Conservation (phyloP, 2,329 filamentous ascomycete species). For the Exophiala calicioides region DNA sequence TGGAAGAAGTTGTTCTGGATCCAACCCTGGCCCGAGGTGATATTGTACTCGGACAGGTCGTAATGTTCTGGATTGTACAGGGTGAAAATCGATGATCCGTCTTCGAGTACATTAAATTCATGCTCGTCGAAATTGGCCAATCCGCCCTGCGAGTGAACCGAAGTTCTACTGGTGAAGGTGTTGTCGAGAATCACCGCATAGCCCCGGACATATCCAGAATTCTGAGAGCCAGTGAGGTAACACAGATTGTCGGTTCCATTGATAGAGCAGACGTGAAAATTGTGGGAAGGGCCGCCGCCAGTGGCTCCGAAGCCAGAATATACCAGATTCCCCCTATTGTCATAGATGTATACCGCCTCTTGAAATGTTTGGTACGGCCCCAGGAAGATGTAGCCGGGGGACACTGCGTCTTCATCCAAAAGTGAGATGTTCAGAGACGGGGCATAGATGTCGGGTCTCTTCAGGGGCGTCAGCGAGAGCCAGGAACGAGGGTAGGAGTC, state of each 20-base stretch:
- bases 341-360: constrained; percentile 55
- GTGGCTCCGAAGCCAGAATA: constrained; percentile 53
- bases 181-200: constrained; percentile 56
- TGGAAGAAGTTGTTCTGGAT: constrained; percentile 42
- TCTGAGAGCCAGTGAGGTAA: constrained; percentile 54
- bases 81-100: constrained; percentile 43
- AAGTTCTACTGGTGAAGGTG: constrained; percentile 20
- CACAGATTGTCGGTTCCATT: constrained; percentile 52
- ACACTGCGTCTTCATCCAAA: constrained; percentile 35
- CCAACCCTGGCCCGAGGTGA: constrained; percentile 23
- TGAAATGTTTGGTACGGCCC: constrained; percentile 53
- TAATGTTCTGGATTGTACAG: constrained; percentile 36
- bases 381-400: constrained; percentile 54
- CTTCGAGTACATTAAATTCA: constrained; percentile 51
- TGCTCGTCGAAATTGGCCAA: constrained; percentile 48
- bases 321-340: constrained; percentile 53
- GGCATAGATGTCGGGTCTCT: constrained; percentile 45
- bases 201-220: constrained; percentile 53
- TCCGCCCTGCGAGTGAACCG: constrained; percentile 20
- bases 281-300: constrained; percentile 51
- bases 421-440: constrained; percentile 39
- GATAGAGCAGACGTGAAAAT: constrained; percentile 52
- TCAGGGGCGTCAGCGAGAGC: constrained; percentile 4
- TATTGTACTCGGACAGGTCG: constrained; percentile 15
- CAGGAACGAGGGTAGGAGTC: background rate